A percentile compares a stretch with the other conserved stretches of the same genome.
These are phyloP conservation scores for Dalbergia cochinchinensis DNA, from an alignment of 306 rosid species.

Conservation along the genomic window DNA sequence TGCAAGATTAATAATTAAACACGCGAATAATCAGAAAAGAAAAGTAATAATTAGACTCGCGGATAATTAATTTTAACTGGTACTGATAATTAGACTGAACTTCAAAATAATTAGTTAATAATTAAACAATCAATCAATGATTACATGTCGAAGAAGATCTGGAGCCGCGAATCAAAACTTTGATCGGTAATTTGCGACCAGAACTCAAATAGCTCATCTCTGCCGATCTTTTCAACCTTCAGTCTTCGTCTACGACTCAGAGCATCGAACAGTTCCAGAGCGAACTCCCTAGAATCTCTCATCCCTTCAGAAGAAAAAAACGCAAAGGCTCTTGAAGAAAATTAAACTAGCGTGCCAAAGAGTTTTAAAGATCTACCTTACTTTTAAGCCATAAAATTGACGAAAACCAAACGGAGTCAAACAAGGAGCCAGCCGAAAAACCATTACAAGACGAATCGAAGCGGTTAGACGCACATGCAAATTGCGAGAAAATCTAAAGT, in stretches of 20 bases:
- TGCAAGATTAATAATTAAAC: too few relatives aligned
- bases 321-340: neutral
- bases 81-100: conserved; percentile 32
- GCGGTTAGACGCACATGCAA: neutral
- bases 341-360: neutral
- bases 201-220: conserved; percentile 79
- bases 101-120: neutral
- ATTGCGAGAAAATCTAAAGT: conserved; percentile 1
- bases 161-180: conserved; percentile 92
- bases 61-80: neutral
- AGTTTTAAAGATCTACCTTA: conserved; percentile 14
- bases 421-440: neutral
- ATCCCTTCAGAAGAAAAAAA: conserved; percentile 60
- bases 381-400: neutral
- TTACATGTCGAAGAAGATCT: conserved; percentile 96
- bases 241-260: conserved; percentile 81
- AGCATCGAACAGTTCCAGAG: conserved; percentile 80
- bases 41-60: neutral
- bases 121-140: conserved; percentile 34
- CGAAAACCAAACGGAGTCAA: neutral
- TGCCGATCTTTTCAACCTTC: conserved; percentile 72
- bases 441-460: too few relatives aligned
- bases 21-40: neutral
- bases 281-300: conserved; percentile 90
- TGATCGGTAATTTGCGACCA: conserved; percentile 95